Evolutionary conservation across 805 yeast species (phyloP), one percentile per base, ranked within the genome.

Genomic region (Ogataea parapolymorpha): DNA sequence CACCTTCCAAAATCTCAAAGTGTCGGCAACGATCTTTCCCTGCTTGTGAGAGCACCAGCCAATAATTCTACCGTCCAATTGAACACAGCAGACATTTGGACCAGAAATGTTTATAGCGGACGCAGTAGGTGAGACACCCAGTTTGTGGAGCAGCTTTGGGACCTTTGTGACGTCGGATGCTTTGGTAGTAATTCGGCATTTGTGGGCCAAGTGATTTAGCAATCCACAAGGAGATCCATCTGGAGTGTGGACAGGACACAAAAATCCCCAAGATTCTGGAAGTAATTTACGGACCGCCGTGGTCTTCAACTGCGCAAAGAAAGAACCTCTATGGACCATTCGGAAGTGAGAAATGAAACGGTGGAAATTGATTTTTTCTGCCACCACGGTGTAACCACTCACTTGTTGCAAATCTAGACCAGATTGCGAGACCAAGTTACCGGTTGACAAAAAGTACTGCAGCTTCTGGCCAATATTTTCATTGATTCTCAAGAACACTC

Each of bases 171-270:
- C 91, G 59, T 90, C 95, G 5, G 84, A 68, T 17, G 80, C 80
- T 31, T 65, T 63, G 7, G 97, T 90, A 6, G 96, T 79, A 46
- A 93, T 85, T 54, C 75, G 74, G 75, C 99, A 93, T 66, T 87
- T 89, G 68, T 93, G 97, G 8, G 98, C 84, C 70, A 93, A 81
- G 74, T 93, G 99, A 68, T 93, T 93, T 58, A 93, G 72, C 63
- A 93, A 74, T 71, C 99, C 99, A 80, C 99, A 93, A 15, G 99
- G 99, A 37, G 98, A 85, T 55, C 99, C 99, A 83, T 93, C 99
- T 5, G 99, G 99, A 11, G 99, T 93, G 66, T 93, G 99, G 17
- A 93, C 99, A 10, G 99, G 99, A 69, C 99, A 93, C 55, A 93
- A 68, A 77, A 93, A 93, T 3, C 99, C 99, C 99, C 99, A 93